phyloP scores from a whole-genome alignment of 2,329 filamentous ascomycete species.

The Microascus cirrosus region DNA sequence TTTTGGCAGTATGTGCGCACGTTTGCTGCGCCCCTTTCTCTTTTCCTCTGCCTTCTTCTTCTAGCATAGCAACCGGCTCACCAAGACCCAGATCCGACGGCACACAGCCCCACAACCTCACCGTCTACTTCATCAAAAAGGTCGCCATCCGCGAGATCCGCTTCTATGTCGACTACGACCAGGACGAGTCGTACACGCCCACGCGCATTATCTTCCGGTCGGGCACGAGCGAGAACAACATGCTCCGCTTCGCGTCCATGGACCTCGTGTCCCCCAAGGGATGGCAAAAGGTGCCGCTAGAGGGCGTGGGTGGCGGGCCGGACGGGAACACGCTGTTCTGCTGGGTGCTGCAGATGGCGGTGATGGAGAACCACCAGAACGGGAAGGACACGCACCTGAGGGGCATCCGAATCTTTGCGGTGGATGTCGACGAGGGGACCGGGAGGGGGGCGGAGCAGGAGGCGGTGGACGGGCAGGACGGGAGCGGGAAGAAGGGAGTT shows the following conservation, averaged over 20 bases:
- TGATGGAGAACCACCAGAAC: conserved; percentile 96
- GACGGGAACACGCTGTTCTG: conserved; percentile 70
- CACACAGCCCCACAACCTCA: conserved; percentile 71
- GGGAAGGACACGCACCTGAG: conserved; percentile 98
- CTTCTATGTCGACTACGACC: conserved; percentile 82
- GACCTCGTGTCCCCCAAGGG: conserved; percentile 68
- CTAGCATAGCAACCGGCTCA: neutral
- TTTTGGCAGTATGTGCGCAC: conserved; percentile 62
- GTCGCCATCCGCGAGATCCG: conserved; percentile 68
- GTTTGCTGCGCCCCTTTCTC: neutral
- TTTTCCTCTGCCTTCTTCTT: neutral
- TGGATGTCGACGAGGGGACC: conserved; percentile 34
- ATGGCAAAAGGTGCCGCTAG: conserved; percentile 75
- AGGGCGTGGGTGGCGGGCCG: conserved; percentile 41
- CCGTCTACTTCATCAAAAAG: conserved; percentile 76
- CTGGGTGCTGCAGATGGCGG: conserved; percentile 80
- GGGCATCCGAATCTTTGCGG: conserved; percentile 74
- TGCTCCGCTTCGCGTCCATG: conserved; percentile 79
- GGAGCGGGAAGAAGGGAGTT: neutral
- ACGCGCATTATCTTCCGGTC: conserved; percentile 84
- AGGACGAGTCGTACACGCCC: conserved; percentile 93
- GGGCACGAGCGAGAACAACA: conserved; percentile 82
- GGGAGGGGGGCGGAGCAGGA: neutral
- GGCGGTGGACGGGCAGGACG: neutral
- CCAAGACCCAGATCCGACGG: conserved; percentile 56